Base-by-base conservation (phyloP, 805 yeast species). In the Hanseniaspora hatyaiensis region DNA sequence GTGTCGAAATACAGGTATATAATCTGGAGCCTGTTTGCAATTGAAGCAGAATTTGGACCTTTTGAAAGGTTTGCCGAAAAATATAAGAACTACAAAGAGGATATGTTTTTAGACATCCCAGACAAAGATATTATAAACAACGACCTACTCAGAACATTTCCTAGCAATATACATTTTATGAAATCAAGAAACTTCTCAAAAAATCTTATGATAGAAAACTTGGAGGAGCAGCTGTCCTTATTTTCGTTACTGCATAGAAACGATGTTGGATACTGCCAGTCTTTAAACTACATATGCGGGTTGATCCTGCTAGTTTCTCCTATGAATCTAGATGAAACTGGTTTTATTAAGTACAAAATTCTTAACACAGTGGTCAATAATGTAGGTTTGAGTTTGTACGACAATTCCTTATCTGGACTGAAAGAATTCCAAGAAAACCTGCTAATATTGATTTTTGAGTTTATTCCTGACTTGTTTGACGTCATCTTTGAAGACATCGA, bases 41-140 rank as follows among this genome's bases (percentile, higher is more conserved):
- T 34, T 4, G 28, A 34, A 4, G 15, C 15, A 24, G 20, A 38
- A 11, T 37, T 19, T n/a, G n/a, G 12, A 5, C 23, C 29, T 18
- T 43, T 28, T 15, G 36, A 42, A 6, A n/a, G 13, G 11, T 12
- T 34, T 12, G 8, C 34, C 16, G 26, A 34, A 15, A 5, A n/a
- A 26, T 42, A 40, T 30, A 15, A 40, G 4, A 8, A 40, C 18
- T 11, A 38, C 4, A 44, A 43, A 9, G 41, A 52, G 4, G 52
- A 52, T 26, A 29, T 40, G 4, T 13, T 31, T 29, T 33, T 49
- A 33, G 15, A 31, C 16, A 36, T 43, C 9, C 55, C 58, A 50
- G 94, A 92, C 59, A 75, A 89, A 0, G 97, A 92, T 55, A 83
- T 94, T 18, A 89, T 92, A 34, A 98, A 92, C 62, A 74, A 96